Evolutionary conservation across 495 filamentous ascomycete genomes (phyloP), one percentile per base, ranked within the genome.

Genomic region (Echria macrotheca): DNA sequence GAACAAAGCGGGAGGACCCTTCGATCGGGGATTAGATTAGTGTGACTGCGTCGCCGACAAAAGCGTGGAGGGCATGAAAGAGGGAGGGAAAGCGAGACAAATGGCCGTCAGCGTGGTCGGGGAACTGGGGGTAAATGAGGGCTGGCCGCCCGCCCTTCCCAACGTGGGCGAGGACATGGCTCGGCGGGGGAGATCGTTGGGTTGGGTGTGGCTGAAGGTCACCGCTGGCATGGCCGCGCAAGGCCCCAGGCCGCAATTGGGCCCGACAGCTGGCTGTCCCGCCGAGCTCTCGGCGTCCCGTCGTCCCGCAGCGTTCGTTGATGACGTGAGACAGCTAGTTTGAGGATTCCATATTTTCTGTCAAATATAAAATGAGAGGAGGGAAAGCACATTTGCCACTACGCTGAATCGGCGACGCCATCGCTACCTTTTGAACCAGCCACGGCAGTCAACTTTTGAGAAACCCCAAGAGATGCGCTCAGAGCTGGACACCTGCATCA

Each of bases 321-420:
- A 53, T 49, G 50, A 53, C 50, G 50, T 53, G 50, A 53, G 50
- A 53, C 35, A 24, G 17, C 21, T 15, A 18, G 24, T 11, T 26
- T 44, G 14, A 31, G 5, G 11, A 41, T 41, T 41, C 38, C 38
- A 41, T 41, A 23, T 24, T 4, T 17, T 5, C 14, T 37, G n/a
- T 4, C 11, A 37, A 6, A 37, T 2, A 17, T 14, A 18, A n/a
- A n/a, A n/a, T n/a, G n/a, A n/a, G n/a, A n/a, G n/a, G n/a, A n/a
- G n/a, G n/a, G n/a, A n/a, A n/a, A n/a, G n/a, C n/a, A n/a, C n/a
- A n/a, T n/a, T n/a, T n/a, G n/a, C n/a, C n/a, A n/a, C n/a, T n/a
- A n/a, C n/a, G n/a, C n/a, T n/a, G n/a, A n/a, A n/a, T n/a, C n/a
- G n/a, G n/a, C n/a, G n/a, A n/a, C n/a, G n/a, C n/a, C n/a, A n/a